A percentile compares a stretch with the other conserved stretches of the same genome.
Evolutionary conservation across 139 green algal genomes (phyloP).

Genomic region (Penium margaritaceum): DNA sequence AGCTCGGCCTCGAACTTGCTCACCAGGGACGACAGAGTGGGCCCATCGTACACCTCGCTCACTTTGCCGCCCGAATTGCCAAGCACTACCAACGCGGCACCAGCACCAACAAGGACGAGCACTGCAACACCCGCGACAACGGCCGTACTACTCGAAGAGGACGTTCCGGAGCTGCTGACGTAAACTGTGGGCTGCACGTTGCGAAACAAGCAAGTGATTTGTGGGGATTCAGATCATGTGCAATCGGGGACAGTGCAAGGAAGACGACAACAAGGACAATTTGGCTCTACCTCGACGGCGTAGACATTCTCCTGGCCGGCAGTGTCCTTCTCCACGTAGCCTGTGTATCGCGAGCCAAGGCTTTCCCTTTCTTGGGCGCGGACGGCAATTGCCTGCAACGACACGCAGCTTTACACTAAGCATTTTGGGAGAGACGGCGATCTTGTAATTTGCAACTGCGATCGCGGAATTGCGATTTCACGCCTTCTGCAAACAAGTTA

Average conservation of each 20-base stretch:
- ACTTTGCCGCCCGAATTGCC: too few species aligned
- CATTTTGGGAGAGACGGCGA: too few species aligned
- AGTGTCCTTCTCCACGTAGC: constrained; percentile 43
- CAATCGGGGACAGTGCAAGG: background rate
- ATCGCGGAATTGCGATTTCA: too few species aligned
- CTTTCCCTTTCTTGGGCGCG: too few species aligned
- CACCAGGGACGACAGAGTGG: background rate
- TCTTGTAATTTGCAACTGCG: too few species aligned
- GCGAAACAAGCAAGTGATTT: background rate
- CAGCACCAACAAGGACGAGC: background rate
- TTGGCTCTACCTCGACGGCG: constrained; percentile 27
- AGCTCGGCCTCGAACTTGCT: background rate
- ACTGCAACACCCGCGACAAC: too few species aligned
- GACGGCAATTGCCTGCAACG: too few species aligned
- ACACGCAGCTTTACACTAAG: too few species aligned
- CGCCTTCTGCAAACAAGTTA: too few species aligned
- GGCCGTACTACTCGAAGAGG: too few species aligned
- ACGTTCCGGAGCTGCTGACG: background rate
- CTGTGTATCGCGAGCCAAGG: too few species aligned
- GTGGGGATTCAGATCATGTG: background rate
- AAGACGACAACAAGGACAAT: background rate
- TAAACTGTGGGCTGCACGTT: background rate
- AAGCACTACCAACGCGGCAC: background rate
- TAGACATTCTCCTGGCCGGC: constrained; percentile 43
- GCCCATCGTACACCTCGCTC: background rate